These are phyloP conservation scores for Ascochyta clinopodiicola DNA, from an alignment of 2,329 filamentous ascomycete genomes.

Conservation along the genomic window DNA sequence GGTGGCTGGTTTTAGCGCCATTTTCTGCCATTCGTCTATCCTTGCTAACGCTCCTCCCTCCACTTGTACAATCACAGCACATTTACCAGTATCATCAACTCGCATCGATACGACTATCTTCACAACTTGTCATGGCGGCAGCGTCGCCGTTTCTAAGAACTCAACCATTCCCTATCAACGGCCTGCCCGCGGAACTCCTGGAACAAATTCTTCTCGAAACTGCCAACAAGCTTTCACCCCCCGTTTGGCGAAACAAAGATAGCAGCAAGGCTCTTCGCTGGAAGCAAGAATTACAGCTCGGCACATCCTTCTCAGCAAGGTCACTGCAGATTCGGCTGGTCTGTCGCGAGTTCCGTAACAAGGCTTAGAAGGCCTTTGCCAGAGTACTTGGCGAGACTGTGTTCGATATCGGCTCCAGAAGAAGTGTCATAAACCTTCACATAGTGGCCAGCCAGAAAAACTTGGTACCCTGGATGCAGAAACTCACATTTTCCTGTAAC, in stretches of 20 bases:
- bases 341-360: not conserved
- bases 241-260: not conserved
- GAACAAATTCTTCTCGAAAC: not conserved
- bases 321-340: not conserved
- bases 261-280: not conserved
- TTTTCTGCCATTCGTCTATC: not conserved
- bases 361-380: not conserved
- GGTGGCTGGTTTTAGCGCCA: not conserved
- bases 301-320: too few species aligned
- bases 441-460: not conserved
- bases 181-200: not conserved
- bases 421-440: not conserved
- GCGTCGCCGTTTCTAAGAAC: not conserved
- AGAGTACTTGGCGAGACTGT: not conserved
- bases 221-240: not conserved
- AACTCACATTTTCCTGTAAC: not conserved
- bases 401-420: not conserved
- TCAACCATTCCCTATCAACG: not conserved
- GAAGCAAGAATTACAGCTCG: not conserved
- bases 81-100: too few species aligned
- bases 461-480: not conserved
- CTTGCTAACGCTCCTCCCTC: too few species aligned
- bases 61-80: too few species aligned
- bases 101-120: too few species aligned
- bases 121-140: not conserved